phyloP scores from a whole-genome alignment of 2,329 filamentous ascomycete species.

The Juglanconis sp. region DNA sequence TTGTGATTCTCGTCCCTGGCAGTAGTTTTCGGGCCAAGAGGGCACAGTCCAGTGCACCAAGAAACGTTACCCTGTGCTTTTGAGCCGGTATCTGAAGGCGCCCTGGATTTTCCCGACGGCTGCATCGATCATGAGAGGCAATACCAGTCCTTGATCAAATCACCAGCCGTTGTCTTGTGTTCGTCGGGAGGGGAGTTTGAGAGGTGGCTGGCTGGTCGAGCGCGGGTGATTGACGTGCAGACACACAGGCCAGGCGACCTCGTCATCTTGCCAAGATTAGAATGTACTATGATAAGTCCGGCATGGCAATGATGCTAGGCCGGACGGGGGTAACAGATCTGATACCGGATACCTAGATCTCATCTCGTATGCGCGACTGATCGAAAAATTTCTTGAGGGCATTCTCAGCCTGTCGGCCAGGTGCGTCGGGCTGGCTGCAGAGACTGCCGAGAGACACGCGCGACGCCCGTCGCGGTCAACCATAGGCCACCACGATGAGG shows the following conservation, averaged over 20 bases:
- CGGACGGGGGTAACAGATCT: too few relatives aligned
- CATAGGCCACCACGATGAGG: neutral
- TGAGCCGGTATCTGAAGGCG: neutral
- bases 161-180: neutral
- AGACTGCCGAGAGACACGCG: neutral
- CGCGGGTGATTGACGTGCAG: constrained; percentile 7
- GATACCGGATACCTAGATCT: neutral
- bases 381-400: neutral
- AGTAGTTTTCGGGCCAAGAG: neutral
- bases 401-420: neutral
- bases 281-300: neutral
- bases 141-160: constrained; percentile 4
- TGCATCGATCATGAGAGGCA: constrained; percentile 4
- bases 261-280: constrained; percentile 1
- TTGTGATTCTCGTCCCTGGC: neutral
- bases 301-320: neutral
- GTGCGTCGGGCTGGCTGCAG: constrained; percentile 1
- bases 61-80: neutral
- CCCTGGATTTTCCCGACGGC: neutral
- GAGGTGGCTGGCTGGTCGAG: constrained; percentile 1
- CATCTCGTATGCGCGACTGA: neutral
- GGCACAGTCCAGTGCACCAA: neutral
- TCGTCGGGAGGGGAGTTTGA: constrained; percentile 10
- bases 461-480: neutral
- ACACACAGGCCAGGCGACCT: neutral